phyloP scores from a whole-genome alignment of 139 green algal genomes.

The Chlamydomonas eustigma region DNA sequence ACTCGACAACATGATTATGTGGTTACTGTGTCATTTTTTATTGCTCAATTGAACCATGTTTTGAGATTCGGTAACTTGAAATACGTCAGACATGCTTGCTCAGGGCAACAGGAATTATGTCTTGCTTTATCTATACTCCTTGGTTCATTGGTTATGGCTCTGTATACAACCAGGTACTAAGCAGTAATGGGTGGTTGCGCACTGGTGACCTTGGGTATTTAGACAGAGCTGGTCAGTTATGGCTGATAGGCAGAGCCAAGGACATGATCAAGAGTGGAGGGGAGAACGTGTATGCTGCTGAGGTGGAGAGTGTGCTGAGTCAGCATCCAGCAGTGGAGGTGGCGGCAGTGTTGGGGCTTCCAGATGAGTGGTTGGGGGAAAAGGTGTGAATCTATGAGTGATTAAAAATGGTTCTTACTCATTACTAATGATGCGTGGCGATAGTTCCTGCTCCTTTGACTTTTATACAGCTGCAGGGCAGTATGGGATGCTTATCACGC shows the following conservation, averaged over 20 bases:
- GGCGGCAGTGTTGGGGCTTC: constrained; percentile 76
- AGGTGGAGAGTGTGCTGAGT: constrained; percentile 55
- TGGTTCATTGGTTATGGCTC: no score
- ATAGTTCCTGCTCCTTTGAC: not conserved
- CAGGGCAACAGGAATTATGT: no score
- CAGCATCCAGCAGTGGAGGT: constrained; percentile 53
- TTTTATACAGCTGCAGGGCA: not conserved
- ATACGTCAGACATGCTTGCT: no score
- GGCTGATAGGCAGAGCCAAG: constrained; percentile 78
- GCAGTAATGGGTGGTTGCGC: constrained; percentile 61
- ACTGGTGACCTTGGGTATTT: constrained; percentile 76
- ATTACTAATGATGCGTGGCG: not conserved
- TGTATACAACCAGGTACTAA: constrained; percentile 23
- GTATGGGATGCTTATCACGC: not conserved
- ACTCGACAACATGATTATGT: no score
- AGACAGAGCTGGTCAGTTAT: constrained; percentile 52
- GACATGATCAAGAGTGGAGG: constrained; percentile 88
- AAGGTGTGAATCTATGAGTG: constrained; percentile 30
- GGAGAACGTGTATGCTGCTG: constrained; percentile 83
- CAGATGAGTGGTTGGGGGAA: constrained; percentile 72
- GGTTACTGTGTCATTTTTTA: no score
- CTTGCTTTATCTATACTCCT: no score
- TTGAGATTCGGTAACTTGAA: no score
- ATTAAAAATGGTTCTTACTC: not conserved
- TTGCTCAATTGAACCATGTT: not conserved